Evolutionary conservation across 331 rosid genomes (phyloP).

Genomic region (Rhamnella rubrinervis): DNA sequence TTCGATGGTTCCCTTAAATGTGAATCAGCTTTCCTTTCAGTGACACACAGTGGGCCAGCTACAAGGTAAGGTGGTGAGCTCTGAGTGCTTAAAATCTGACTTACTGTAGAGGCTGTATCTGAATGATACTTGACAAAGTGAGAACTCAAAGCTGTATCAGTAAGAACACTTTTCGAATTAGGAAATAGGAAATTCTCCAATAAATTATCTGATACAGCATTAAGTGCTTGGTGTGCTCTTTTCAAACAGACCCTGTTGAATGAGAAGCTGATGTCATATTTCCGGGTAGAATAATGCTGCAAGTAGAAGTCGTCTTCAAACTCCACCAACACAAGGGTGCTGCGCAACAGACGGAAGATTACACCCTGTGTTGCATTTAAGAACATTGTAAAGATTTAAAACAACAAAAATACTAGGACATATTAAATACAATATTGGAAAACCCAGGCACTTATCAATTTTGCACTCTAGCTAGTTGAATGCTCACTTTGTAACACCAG

Average conservation of each 20-base stretch:
- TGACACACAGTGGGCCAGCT: slow-evolving; percentile 23
- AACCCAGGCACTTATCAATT: too few species aligned
- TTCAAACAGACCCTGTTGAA: slow-evolving; percentile 44
- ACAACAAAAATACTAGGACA: neutral
- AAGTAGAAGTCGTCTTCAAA: slow-evolving; percentile 29
- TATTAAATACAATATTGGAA: neutral
- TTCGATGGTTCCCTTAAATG: neutral
- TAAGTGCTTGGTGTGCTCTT: slow-evolving; percentile 44
- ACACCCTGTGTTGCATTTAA: slow-evolving; percentile 28
- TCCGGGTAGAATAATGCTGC: neutral
- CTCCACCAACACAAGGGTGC: slow-evolving; percentile 29
- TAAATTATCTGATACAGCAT: slow-evolving; percentile 22
- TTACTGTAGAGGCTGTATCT: slow-evolving; percentile 14
- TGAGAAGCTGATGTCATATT: slow-evolving; percentile 46
- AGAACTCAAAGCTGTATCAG: neutral
- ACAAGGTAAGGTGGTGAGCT: slow-evolving; percentile 43
- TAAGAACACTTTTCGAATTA: neutral
- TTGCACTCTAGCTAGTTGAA: too few species aligned
- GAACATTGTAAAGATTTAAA: neutral
- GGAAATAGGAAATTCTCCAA: slow-evolving; percentile 40
- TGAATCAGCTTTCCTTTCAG: neutral
- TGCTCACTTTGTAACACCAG: too few species aligned
- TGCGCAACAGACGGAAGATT: slow-evolving; percentile 17
- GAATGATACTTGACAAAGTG: neutral
- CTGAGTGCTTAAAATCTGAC: slow-evolving; percentile 13